Base-by-base conservation (phyloP, 805 yeast genomes). In the Wickerhamiella sergipiensis region DNA sequence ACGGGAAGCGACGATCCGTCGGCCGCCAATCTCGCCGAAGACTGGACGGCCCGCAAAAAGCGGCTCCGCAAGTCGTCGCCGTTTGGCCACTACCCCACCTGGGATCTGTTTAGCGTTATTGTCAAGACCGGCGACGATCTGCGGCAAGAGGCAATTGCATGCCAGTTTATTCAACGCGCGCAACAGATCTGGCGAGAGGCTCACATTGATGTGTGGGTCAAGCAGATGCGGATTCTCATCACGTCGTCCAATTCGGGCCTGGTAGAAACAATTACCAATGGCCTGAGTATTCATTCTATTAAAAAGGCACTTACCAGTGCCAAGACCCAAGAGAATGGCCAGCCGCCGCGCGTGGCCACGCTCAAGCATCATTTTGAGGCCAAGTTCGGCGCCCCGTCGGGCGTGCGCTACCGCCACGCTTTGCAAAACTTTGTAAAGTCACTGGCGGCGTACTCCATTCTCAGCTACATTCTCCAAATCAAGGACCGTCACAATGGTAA, bases 401-500 rank as follows among this genome's bases (percentile, higher is more conserved):
- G 71, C 1, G 60, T 69, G 9, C 73, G 74, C 51, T 85, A 80
- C 66, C 78, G 72, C 59, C 71, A 76, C 51, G 97, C 97, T 0
- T 94, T 88, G 62, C 82, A 80, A 45, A 84, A 83, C 57, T 92
- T 92, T 67, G 85, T 94, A 1, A 73, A 75, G 47, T 86, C 96
- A 18, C 72, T 92, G 50, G 97, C 97, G 1, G 97, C 94, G 1
- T 92, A 92, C 67, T 85, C 95, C 39, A 80, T 92, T 53, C 85
- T 92, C 52, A 85, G 96, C 17, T 92, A 87, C 62, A 64, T 92
- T 49, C 74, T 92, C 49, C 97, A 90, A 62, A 86, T 92, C 69
- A 94, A 94, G 63, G 99, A 92, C 69, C 79, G 99, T 62, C 99
- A 92, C 68, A 92, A 92, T 68, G 99, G 99, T 66, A 92, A 92